A percentile compares a stretch with the other conserved stretches of the same genome.
Conservation (phyloP, 2,329 filamentous ascomycete genomes). For the Fusarium bulbicola region DNA sequence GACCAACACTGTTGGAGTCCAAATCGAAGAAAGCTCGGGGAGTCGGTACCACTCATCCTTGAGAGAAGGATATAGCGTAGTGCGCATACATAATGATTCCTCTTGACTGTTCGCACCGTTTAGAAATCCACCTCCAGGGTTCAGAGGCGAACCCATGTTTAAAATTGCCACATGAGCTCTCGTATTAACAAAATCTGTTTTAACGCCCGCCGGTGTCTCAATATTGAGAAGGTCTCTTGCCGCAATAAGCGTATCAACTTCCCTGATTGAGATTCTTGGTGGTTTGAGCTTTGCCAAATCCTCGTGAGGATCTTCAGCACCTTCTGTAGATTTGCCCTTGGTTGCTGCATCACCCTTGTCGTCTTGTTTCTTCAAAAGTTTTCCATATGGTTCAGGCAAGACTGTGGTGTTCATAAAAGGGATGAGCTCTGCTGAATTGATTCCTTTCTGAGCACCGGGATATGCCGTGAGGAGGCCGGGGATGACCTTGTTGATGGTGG, state of each 20-base stretch:
- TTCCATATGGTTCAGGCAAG: no score
- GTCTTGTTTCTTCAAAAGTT: not conserved
- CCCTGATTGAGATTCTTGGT: slow-evolving; percentile 55
- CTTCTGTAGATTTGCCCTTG: slow-evolving; percentile 39
- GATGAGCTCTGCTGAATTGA: slow-evolving; percentile 59
- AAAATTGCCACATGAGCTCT: slow-evolving; percentile 59
- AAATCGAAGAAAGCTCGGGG: slow-evolving; percentile 65
- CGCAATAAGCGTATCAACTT: slow-evolving; percentile 63
- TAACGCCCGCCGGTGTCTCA: not conserved
- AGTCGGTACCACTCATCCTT: slow-evolving; percentile 67
- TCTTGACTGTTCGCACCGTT: slow-evolving; percentile 69
- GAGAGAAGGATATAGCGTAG: slow-evolving; percentile 67
- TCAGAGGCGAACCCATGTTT: slow-evolving; percentile 71
- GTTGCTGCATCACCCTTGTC: slow-evolving; percentile 35
- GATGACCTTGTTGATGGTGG: slow-evolving; percentile 68
- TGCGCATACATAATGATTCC: slow-evolving; percentile 68
- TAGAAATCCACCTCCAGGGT: slow-evolving; percentile 68
- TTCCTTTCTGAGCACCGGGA: slow-evolving; percentile 63
- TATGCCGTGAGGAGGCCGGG: slow-evolving; percentile 63
- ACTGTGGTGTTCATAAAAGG: not conserved
- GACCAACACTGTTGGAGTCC: slow-evolving; percentile 67
- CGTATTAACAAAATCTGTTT: slow-evolving; percentile 15
- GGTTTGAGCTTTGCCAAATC: not conserved
- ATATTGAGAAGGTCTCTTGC: slow-evolving; percentile 46
- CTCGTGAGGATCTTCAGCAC: not conserved